phyloP scores from a whole-genome alignment of 192 early-diverging fungal species.

The Funneliformis mosseae region DNA sequence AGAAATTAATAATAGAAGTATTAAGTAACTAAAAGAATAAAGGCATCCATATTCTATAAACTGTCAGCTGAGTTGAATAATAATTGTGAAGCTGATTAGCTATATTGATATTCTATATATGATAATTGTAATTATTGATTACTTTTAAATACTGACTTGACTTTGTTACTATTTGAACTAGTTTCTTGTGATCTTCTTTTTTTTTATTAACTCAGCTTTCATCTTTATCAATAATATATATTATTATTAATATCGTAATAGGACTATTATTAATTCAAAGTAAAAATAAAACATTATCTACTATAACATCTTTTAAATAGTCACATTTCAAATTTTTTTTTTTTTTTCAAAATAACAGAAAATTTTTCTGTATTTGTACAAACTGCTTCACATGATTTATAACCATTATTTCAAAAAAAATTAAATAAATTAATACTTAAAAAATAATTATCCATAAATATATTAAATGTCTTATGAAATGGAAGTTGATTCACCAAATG shows the following conservation, averaged over 20 bases:
- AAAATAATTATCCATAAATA: slow-evolving; percentile 44
- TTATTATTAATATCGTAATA: slow-evolving; percentile 32
- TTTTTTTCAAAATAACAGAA: background rate
- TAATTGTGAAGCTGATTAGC: background rate
- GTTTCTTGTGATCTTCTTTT: slow-evolving; percentile 11
- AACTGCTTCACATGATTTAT: slow-evolving; percentile 31
- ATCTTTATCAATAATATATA: slow-evolving; percentile 7
- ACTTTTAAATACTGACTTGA: slow-evolving; percentile 8
- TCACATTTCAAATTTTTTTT: slow-evolving; percentile 9
- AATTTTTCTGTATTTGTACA: slow-evolving; percentile 9
- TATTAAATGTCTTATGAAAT: slow-evolving; percentile 29
- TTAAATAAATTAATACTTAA: slow-evolving; percentile 34
- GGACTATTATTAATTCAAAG: slow-evolving; percentile 34
- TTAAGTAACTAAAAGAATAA: background rate
- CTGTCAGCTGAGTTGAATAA: background rate
- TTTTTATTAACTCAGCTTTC: background rate
- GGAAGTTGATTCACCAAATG: slow-evolving; percentile 10
- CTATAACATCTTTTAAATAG: slow-evolving; percentile 7
- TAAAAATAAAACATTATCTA: slow-evolving; percentile 24
- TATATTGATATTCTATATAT: slow-evolving; percentile 29
- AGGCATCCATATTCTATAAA: background rate
- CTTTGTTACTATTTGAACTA: slow-evolving; percentile 28
- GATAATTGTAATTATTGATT: slow-evolving; percentile 35
- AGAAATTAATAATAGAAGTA: background rate
- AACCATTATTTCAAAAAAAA: slow-evolving; percentile 6